phyloP scores from a whole-genome alignment of 768 basidiomycete species.

The Amylocystis lapponica region DNA sequence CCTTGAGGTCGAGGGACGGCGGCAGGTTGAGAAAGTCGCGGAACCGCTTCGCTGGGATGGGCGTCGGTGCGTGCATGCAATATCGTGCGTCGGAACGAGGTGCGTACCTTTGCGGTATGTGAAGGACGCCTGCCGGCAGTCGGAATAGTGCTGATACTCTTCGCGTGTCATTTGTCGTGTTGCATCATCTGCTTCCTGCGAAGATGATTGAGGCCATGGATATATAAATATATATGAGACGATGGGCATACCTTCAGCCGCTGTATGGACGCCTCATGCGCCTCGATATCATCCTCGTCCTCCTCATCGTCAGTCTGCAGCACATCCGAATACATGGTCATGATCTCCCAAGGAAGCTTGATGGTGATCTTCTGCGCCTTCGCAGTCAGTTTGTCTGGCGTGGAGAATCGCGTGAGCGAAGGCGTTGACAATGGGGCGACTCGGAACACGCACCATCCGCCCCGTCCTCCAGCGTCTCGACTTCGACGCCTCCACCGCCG shows the following conservation, averaged over 20 bases:
- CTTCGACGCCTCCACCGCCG: constrained; percentile 73
- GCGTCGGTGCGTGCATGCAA: neutral
- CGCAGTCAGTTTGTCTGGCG: constrained; percentile 66
- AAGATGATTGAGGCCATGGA: neutral
- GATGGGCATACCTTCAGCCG: constrained; percentile 56
- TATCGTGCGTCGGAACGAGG: neutral
- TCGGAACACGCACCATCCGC: constrained; percentile 55
- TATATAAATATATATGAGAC: neutral
- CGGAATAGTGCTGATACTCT: constrained; percentile 95
- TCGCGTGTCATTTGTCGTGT: constrained; percentile 95
- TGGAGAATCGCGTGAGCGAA: neutral
- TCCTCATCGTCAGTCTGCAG: constrained; percentile 92
- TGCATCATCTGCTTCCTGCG: constrained; percentile 90
- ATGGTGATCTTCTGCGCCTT: constrained; percentile 93
- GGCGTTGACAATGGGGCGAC: neutral
- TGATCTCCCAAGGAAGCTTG: constrained; percentile 94
- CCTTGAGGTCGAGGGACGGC: constrained; percentile 77
- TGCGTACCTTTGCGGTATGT: constrained; percentile 88
- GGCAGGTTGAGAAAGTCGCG: constrained; percentile 91
- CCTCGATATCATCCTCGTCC: constrained; percentile 94
- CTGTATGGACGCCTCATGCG: constrained; percentile 89
- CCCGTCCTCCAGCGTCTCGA: constrained; percentile 79
- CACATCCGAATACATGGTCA: constrained; percentile 87
- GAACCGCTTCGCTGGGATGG: constrained; percentile 79
- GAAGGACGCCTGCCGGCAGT: constrained; percentile 94